phyloP scores from a whole-genome alignment of 208 protist species.

The Trypanosoma lewisi region DNA sequence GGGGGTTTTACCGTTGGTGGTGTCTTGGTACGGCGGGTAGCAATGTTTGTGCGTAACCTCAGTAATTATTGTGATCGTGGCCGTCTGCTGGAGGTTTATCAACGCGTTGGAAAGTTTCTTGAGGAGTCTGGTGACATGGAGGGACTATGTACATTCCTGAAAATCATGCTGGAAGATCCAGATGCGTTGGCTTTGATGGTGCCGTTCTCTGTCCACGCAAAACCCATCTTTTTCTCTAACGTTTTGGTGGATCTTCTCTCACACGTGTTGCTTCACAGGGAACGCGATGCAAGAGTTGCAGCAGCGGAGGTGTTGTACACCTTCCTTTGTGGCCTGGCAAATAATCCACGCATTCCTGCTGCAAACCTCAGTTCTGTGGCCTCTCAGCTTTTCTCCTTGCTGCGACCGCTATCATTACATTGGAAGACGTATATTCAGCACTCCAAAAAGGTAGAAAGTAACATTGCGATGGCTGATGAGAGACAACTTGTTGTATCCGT shows the following conservation, averaged over 20 bases:
- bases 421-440: constrained; percentile 64
- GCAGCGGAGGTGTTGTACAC: constrained; percentile 59
- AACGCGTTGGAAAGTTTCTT: constrained; percentile 57
- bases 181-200: constrained; percentile 63
- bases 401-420: constrained; percentile 43
- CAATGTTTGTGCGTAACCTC: constrained; percentile 73
- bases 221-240: constrained; percentile 68
- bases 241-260: constrained; percentile 64
- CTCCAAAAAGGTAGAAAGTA: constrained; percentile 44
- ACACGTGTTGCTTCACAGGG: constrained; percentile 50
- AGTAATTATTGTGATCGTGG: constrained; percentile 77
- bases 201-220: constrained; percentile 34
- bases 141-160: constrained; percentile 63
- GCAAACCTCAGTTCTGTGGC: constrained; percentile 56
- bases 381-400: constrained; percentile 68
- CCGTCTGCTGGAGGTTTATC: constrained; percentile 50
- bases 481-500: constrained; percentile 58
- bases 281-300: constrained; percentile 46
- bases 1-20: constrained; percentile 35
- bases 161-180: constrained; percentile 65
- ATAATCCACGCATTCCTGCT: constrained; percentile 58
- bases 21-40: constrained; percentile 51
- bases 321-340: constrained; percentile 62
- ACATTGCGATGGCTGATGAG: constrained; percentile 46
- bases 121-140: constrained; percentile 51